Base-by-base conservation (phyloP, 257 asterid species). In the Lycium ferocissimum region DNA sequence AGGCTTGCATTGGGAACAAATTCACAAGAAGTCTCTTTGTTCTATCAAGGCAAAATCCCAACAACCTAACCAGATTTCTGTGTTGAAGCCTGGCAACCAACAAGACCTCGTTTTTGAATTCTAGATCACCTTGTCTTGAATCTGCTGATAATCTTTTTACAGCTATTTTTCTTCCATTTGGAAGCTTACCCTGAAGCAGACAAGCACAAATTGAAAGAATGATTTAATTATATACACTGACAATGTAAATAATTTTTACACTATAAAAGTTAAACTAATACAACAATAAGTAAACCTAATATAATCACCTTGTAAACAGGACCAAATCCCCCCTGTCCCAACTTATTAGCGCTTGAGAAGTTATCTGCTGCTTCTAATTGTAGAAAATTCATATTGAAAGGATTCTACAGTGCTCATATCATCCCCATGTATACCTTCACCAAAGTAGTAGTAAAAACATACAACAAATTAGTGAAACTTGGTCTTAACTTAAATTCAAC, bases 281-380 rank as follows among this genome's bases (percentile, higher is more conserved):
- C 72, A 0, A 65, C 43, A 26, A 2, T 6, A 33, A 56, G 38
- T 40, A 53, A 65, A 37, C 33, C 8, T 43, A 11, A 18, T 37
- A 38, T 38, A 38, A 51, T 26, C 72, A 69, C 76, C 90, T 83
- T 79, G 84, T 82, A 85, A 17, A 87, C 91, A 2, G 51, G 15
- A 9, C 91, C 91, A 84, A 63, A 88, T 63, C 89, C 86, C 3
- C 86, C 86, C 8, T 84, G 22, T 0, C 90, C 90, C 53, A 83
- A 33, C 26, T 82, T 83, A 20, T 85, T 85, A 26, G 13, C 85
- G 12, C 62, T 76, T 3, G 88, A 87, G 85, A 87, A 87, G 79
- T 79, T 75, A 43, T 58, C 7, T 57, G 88, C 83, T 38, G 86
- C 88, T 17, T 7, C 51, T 80, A 7, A 86, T 76, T 33, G 53